These are phyloP conservation scores for Fusarium verrucosum DNA, from an alignment of 2,329 filamentous ascomycete species.

Conservation along the genomic window DNA sequence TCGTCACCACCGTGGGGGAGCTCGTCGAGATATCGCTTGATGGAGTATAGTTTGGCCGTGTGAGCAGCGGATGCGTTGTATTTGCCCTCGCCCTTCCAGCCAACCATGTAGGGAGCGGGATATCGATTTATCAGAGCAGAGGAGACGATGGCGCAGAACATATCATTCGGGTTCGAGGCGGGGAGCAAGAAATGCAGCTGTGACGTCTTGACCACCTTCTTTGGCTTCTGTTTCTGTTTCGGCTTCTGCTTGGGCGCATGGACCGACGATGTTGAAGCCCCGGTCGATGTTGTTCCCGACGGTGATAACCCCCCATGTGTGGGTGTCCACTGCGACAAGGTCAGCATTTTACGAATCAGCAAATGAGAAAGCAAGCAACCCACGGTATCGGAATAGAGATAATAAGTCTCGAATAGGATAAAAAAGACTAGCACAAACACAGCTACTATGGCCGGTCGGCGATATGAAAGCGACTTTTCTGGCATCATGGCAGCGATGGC, in stretches of 20 bases:
- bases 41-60: conserved; percentile 44
- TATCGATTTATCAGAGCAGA: conserved; percentile 52
- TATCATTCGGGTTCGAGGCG: conserved; percentile 49
- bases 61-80: conserved; percentile 27
- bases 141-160: conserved; percentile 52
- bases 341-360: conserved; percentile 5
- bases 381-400: conserved; percentile 16
- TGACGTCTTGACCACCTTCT: conserved; percentile 38
- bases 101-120: conserved; percentile 51
- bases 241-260: conserved; percentile 6
- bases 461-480: conserved; percentile 10
- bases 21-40: conserved; percentile 52
- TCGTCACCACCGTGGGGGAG: conserved; percentile 48
- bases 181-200: conserved; percentile 52
- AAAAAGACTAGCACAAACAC: conserved; percentile 11
- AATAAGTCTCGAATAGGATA: conserved; percentile 24
- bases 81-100: conserved; percentile 50
- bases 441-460: conserved; percentile 10
- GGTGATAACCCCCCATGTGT: conserved; percentile 9
- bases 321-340: conserved; percentile 21
- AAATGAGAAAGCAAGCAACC: conserved; percentile 1
- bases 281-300: conserved; percentile 9
- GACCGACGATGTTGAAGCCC: conserved; percentile 11
- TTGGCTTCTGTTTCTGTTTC: neutral
- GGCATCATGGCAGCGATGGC: conserved; percentile 13